Evolutionary conservation across 805 yeast species (phyloP), one percentile per base, ranked within the genome.

Genomic region (Kregervanrija pseudodelftensis): DNA sequence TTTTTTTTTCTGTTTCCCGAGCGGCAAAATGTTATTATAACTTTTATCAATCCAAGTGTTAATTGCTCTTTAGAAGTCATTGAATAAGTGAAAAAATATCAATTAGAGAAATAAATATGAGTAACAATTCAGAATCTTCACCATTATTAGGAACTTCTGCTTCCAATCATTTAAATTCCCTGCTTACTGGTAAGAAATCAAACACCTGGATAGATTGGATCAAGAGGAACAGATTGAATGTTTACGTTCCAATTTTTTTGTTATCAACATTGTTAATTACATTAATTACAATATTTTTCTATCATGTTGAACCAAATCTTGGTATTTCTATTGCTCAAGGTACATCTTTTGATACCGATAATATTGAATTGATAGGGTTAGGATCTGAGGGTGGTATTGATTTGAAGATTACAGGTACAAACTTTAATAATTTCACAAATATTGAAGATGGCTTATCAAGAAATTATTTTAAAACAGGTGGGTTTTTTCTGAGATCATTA

Each of bases 271-370:
- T 49, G 3, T 30, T 60, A 3, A 36, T 54, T 14, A 35, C 52
- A 8, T 12, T 44, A 0, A 39, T 49, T 0, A 16, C 42, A 7
- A 32, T 46, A 1, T 58, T 60, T 34, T 38, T 50, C 9, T 11
- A 36, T 12, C 41, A 43, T 14, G 57, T 60, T 4, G 43, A 48
- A 28, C 66, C 67, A 9, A 50, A 55, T 11, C 42, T 63, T 1
- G 66, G 67, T 8, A 62, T 57, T 2, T 57, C 52, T 36, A 50
- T 66, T 8, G 57, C 61, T 5, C 54, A 66, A 31, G 64, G 70
- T 2, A 57, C 60, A 1, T 53, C 51, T 16, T 51, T 66, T 43
- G 60, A 64, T 11, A 52, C 68, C 5, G 56, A 59, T 32, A 54
- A 60, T 36, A 49, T 69, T 15, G 50, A 52, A 7, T 47, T 69